Conservation (phyloP, 192 early-diverging fungal species). For the Backusella psychrophila region DNA sequence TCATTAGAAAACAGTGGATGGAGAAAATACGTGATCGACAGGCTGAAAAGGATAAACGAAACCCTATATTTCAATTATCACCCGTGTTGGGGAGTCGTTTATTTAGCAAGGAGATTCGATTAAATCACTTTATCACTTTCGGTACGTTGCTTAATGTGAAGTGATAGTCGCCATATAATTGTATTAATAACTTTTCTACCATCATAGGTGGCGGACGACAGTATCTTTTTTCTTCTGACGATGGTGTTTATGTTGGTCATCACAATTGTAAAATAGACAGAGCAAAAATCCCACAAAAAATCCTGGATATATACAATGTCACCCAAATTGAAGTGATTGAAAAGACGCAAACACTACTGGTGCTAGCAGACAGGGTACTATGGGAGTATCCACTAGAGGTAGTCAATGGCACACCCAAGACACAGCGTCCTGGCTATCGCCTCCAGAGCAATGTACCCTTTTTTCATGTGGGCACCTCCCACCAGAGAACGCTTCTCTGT, state of each 20-base stretch:
- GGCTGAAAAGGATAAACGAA: slow-evolving; percentile 34
- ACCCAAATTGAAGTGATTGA: slow-evolving; percentile 87
- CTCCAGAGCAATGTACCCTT: slow-evolving; percentile 57
- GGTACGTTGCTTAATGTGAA: slow-evolving; percentile 29
- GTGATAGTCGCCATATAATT: neutral
- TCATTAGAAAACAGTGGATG: slow-evolving; percentile 79
- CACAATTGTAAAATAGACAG: slow-evolving; percentile 37
- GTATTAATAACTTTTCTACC: neutral
- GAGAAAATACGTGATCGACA: slow-evolving; percentile 74
- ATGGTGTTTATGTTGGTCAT: slow-evolving; percentile 72
- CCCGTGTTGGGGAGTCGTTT: slow-evolving; percentile 40
- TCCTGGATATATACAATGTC: slow-evolving; percentile 72
- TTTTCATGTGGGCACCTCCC: slow-evolving; percentile 63
- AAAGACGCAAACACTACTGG: slow-evolving; percentile 70
- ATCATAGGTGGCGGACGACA: slow-evolving; percentile 45
- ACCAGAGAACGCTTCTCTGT: slow-evolving; percentile 55
- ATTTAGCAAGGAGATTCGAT: slow-evolving; percentile 43
- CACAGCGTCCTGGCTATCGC: slow-evolving; percentile 7
- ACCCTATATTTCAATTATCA: slow-evolving; percentile 51
- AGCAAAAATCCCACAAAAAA: slow-evolving; percentile 38
- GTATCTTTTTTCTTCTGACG: slow-evolving; percentile 78
- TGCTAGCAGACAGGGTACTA: slow-evolving; percentile 76
- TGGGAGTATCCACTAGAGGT: slow-evolving; percentile 54
- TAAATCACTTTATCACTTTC: slow-evolving; percentile 54
- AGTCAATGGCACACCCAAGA: slow-evolving; percentile 28